Percentiles rank a stretch among this genome's conserved stretches.
These are phyloP conservation scores for Komagataella phaffii DNA, from an alignment of 805 yeast genomes.

Conservation along the genomic window DNA sequence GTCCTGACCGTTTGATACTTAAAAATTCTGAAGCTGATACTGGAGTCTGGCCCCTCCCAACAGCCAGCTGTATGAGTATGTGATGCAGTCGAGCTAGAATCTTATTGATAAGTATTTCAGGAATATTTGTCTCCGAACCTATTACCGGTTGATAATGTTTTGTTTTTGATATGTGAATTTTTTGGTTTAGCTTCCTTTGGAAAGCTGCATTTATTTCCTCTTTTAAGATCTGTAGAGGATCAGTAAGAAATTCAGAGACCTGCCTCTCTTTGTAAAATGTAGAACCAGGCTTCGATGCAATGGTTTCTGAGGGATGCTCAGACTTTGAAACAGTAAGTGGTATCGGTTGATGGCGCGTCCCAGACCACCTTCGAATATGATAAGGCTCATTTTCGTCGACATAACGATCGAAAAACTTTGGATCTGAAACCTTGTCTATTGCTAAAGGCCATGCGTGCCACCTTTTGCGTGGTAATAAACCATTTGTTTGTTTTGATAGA, in stretches of 20 bases:
- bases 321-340: background rate
- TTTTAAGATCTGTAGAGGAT: conserved; percentile 7
- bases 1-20: background rate
- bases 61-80: background rate
- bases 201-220: conserved; percentile 11
- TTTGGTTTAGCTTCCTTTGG: conserved; percentile 5
- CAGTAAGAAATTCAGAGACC: conserved; percentile 3
- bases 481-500: conserved; percentile 19
- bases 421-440: conserved; percentile 21
- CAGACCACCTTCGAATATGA: background rate
- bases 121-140: background rate
- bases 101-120: conserved; percentile 3
- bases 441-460: conserved; percentile 57
- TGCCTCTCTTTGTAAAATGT: conserved; percentile 6
- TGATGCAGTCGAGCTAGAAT: background rate
- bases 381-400: conserved; percentile 11
- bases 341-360: background rate
- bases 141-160: background rate
- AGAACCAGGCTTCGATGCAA: background rate
- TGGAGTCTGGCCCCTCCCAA: background rate
- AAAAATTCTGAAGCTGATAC: background rate
- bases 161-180: conserved; percentile 6
- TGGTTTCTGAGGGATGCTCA: background rate
- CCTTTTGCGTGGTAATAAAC: conserved; percentile 19
- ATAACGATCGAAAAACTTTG: conserved; percentile 13